Evolutionary conservation across 2,329 filamentous ascomycete species (phyloP), one percentile per base, ranked within the genome.

Genomic region (Chrysosporium keratinophilum): DNA sequence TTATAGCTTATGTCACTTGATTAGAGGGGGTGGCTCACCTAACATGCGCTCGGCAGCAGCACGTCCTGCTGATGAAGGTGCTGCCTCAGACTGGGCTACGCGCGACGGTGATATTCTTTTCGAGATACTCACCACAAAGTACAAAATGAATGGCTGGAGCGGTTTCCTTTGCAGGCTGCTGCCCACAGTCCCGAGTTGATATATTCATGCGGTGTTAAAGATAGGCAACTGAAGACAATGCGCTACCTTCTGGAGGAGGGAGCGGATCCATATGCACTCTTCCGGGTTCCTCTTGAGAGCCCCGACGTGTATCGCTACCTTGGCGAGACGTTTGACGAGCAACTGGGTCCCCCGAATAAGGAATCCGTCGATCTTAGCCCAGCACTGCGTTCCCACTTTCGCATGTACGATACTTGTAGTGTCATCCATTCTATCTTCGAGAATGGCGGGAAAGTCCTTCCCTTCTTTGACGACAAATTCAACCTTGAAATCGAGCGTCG

Each of bases 361-460:
- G 37, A 48, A 35, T 31, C 17, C 9, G 34, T 14, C 9, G 51
- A 47, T 11, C 14, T 45, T 14, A n/a, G 11, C n/a, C n/a, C n/a
- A n/a, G n/a, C n/a, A 5, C 31, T n/a, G 34, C 31, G 3, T 47
- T 12, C 34, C 46, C 41, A 37, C 10, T 17, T 31, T 54, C 10
- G 11, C 34, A 52, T 49, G 39, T 58, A 50, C 47, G 54, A 50
- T 37, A 55, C 52, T 33, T 47, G 51, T 15, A 51, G 54, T 49
- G 54, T 58, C 33, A 33, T 56, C 46, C 56, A 58, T 49, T 55
- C 56, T 34, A 58, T 58, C 20, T 43, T 58, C 17, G 54, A 58
- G 43, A 37, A 56, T 48, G 50, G 54, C 33, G 50, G 50, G 41
- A 31, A 48, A 17, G 50, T 42, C 43, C 42, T 46, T 31, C 54